Base-by-base conservation (phyloP, 2,329 filamentous ascomycete genomes). In the Phaeoacremonium minimum region DNA sequence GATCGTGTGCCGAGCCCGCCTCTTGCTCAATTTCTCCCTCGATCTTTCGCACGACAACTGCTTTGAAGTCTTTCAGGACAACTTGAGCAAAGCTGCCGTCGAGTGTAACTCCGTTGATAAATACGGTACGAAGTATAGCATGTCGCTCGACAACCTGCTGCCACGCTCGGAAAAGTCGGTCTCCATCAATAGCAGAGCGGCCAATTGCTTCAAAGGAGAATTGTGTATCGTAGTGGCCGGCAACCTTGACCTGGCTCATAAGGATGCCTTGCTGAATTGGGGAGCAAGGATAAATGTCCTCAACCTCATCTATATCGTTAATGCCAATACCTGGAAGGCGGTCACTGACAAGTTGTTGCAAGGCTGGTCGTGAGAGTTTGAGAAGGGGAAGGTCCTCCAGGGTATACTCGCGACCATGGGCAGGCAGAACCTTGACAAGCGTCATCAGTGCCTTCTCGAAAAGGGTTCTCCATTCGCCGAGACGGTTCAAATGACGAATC, bases 321-420 rank as follows among this genome's bases (percentile, higher is more conserved):
- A 35, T 56, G 1, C 63, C 45, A 28, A 75, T 55, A 7, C 53
- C 53, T 1, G 58, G 44, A 28, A 73, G 68, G 1, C 55, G 62
- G 38, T 69, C 49, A 2, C 61, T 57, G 5, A 73, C 52, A 28
- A 74, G 56, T 1, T 65, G 62, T 35, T 64, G 34, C 7, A 50
- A 69, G 19, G 68, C 67, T 38, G 58, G 64, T 7, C 66, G 38
- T 1, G 67, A 70, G 4, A 60, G 52, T n/a, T 41, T 49, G 6
- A 44, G 54, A 32, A 49, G 42, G 46, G 54, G 51, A 16, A 8
- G 44, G 2, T 56, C 56, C 2, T 51, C 46, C 15, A 47, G 36
- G 22, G 45, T 58, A 32, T 60, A 48, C 34, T n/a, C n/a, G n/a
- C n/a, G n/a, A n/a, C n/a, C n/a, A n/a, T n/a, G n/a, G n/a, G n/a